Conservation (phyloP, 768 basidiomycete genomes). For the Dioszegia aurantiaca region DNA sequence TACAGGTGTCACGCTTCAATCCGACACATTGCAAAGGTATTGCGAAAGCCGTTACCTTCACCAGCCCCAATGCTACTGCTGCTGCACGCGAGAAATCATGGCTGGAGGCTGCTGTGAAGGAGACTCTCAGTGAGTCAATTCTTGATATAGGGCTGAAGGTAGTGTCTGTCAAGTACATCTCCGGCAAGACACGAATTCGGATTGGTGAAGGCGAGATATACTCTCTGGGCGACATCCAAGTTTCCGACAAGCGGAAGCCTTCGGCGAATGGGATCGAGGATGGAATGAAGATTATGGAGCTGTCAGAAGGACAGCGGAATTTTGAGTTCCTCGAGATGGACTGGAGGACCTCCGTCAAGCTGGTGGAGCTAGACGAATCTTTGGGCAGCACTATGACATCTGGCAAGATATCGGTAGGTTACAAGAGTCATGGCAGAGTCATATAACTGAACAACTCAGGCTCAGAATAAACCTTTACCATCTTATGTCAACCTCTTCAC, state of each 20-base stretch:
- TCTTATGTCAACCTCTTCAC: slow-evolving; percentile 52
- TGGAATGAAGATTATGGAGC: slow-evolving; percentile 18
- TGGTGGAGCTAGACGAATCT: slow-evolving; percentile 4
- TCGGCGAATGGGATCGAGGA: slow-evolving; percentile 14
- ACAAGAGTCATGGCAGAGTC: too few species aligned
- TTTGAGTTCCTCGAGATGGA: slow-evolving; percentile 28
- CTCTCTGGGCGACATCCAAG: neutral
- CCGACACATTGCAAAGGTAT: slow-evolving; percentile 1
- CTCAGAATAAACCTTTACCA: slow-evolving; percentile 26
- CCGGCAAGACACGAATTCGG: slow-evolving; percentile 18
- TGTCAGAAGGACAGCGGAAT: slow-evolving; percentile 12
- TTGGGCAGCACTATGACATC: neutral
- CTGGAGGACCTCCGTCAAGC: slow-evolving; percentile 31
- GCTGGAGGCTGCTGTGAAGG: slow-evolving; percentile 37
- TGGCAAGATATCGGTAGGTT: neutral
- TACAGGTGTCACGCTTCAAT: slow-evolving; percentile 13
- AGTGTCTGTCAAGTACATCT: slow-evolving; percentile 8
- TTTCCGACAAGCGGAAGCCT: slow-evolving; percentile 6
- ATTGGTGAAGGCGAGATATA: neutral
- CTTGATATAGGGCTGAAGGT: neutral
- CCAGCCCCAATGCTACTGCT: neutral
- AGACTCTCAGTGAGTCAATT: slow-evolving; percentile 30
- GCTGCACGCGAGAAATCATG: slow-evolving; percentile 35
- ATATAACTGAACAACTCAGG: slow-evolving; percentile 9
- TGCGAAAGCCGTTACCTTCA: neutral